Percentiles rank a stretch among this genome's conserved stretches.
phyloP scores from a whole-genome alignment of 495 filamentous ascomycete species.

The Aspergillus nidulans region DNA sequence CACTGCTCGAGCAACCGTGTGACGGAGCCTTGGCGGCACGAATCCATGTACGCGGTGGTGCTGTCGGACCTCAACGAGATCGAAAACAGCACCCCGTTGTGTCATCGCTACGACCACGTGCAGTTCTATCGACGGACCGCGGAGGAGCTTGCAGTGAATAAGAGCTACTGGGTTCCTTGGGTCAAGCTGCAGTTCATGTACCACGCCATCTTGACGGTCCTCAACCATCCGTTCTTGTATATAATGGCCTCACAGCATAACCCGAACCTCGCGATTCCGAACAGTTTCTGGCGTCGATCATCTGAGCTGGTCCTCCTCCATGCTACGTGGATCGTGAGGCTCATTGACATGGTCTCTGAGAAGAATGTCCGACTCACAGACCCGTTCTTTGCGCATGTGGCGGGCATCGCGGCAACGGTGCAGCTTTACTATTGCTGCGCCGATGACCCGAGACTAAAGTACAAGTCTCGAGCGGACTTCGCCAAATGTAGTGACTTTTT shows the following conservation, averaged over 20 bases:
- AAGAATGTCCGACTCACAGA: constrained; percentile 42
- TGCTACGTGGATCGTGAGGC: constrained; percentile 45
- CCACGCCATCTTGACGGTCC: constrained; percentile 40
- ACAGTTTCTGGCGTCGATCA: constrained; percentile 43
- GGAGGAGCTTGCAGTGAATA: constrained; percentile 31
- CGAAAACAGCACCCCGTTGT: constrained; percentile 41
- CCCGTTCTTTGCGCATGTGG: constrained; percentile 42
- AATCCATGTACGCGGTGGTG: constrained; percentile 43
- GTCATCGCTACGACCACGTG: constrained; percentile 44
- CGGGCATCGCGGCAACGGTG: constrained; percentile 42
- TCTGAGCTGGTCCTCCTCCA: constrained; percentile 43
- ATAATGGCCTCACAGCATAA: constrained; percentile 45
- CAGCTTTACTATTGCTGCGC: constrained; percentile 46
- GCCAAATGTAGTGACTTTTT: constrained; percentile 42
- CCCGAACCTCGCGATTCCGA: constrained; percentile 42
- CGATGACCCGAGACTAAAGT: constrained; percentile 38
- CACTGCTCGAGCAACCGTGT: constrained; percentile 39
- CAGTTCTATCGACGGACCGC: constrained; percentile 42
- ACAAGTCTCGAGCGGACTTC: constrained; percentile 43
- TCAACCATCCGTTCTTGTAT: constrained; percentile 47
- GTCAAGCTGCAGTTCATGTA: constrained; percentile 45
- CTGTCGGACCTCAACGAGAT: constrained; percentile 41
- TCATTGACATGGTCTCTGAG: constrained; percentile 46
- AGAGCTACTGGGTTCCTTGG: constrained; percentile 43
- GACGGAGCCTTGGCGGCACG: constrained; percentile 43